A percentile compares a stretch with the other conserved stretches of the same genome.
These are phyloP conservation scores for Teratosphaeria pseudoeucalypti DNA, from an alignment of 2,329 filamentous ascomycete genomes.

Conservation along the genomic window DNA sequence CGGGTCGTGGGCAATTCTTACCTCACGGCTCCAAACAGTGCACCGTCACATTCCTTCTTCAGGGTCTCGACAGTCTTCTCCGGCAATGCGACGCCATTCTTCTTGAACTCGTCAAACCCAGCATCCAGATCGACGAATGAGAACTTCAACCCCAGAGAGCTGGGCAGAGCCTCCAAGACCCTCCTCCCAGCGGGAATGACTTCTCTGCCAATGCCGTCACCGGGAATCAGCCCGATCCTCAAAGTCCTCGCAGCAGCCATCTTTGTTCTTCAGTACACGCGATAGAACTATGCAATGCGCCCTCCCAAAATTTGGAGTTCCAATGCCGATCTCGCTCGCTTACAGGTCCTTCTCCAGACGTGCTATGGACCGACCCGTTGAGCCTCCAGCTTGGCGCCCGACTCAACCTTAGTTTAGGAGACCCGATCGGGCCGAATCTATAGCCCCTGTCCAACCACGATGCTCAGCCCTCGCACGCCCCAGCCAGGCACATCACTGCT, in stretches of 20 bases:
- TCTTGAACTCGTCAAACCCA: slow-evolving; percentile 86
- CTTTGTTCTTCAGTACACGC: slow-evolving; percentile 1
- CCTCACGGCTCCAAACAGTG: slow-evolving; percentile 86
- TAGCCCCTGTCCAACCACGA: neutral
- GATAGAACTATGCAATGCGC: neutral
- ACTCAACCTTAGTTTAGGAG: neutral
- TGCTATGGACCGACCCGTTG: neutral
- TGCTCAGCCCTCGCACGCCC: neutral
- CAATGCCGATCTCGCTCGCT: neutral
- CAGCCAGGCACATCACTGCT: neutral
- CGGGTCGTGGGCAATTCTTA: neutral
- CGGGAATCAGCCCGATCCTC: slow-evolving; percentile 87
- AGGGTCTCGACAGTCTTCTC: slow-evolving; percentile 85
- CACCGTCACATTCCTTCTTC: slow-evolving; percentile 84
- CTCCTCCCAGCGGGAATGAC: slow-evolving; percentile 90
- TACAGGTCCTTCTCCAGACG: neutral
- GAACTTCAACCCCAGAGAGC: slow-evolving; percentile 88
- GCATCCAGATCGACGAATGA: slow-evolving; percentile 88
- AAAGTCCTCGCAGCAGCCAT: slow-evolving; percentile 54
- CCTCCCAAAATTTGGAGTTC: neutral
- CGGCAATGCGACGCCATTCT: slow-evolving; percentile 77
- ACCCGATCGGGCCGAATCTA: neutral
- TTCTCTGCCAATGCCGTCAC: slow-evolving; percentile 96
- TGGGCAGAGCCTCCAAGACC: slow-evolving; percentile 81
- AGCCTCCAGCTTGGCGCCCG: neutral